Evolutionary conservation across 768 basidiomycete species (phyloP).

Genomic region (Amyloporia xantha): DNA sequence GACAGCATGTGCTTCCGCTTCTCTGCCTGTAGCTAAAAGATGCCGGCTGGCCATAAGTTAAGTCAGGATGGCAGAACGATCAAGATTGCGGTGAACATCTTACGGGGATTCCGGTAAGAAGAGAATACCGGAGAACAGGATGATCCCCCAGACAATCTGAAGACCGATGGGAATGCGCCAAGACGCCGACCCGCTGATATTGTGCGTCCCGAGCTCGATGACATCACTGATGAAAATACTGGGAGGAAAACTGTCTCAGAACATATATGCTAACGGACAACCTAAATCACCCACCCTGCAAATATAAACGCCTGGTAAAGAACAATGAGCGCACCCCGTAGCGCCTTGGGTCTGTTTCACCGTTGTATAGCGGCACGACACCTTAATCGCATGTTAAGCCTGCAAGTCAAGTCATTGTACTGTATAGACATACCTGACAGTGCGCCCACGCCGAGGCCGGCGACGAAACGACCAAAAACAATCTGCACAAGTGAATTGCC

Average conservation of each 20-base stretch:
- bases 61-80: neutral
- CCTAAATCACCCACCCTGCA: slow-evolving; percentile 42
- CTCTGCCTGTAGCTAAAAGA: slow-evolving; percentile 49
- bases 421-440: slow-evolving; percentile 45
- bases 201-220: slow-evolving; percentile 61
- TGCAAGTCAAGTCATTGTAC: too few relatives aligned
- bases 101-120: slow-evolving; percentile 78
- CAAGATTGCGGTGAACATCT: slow-evolving; percentile 17
- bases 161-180: slow-evolving; percentile 75
- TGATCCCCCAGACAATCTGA: slow-evolving; percentile 63
- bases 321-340: slow-evolving; percentile 68
- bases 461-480: slow-evolving; percentile 63
- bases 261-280: too few relatives aligned
- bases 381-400: too few relatives aligned
- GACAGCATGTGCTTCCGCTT: slow-evolving; percentile 51
- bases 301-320: slow-evolving; percentile 78
- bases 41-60: slow-evolving; percentile 48
- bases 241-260: too few relatives aligned
- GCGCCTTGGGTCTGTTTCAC: slow-evolving; percentile 68
- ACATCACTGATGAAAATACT: slow-evolving; percentile 70
- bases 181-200: slow-evolving; percentile 48
- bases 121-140: slow-evolving; percentile 62
- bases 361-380: slow-evolving; percentile 51
- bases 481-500: slow-evolving; percentile 54
- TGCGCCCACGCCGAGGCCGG: slow-evolving; percentile 74